Evolutionary conservation across 805 yeast species (phyloP), one percentile per base, ranked within the genome.

Genomic region (Metschnikowia lunata): DNA sequence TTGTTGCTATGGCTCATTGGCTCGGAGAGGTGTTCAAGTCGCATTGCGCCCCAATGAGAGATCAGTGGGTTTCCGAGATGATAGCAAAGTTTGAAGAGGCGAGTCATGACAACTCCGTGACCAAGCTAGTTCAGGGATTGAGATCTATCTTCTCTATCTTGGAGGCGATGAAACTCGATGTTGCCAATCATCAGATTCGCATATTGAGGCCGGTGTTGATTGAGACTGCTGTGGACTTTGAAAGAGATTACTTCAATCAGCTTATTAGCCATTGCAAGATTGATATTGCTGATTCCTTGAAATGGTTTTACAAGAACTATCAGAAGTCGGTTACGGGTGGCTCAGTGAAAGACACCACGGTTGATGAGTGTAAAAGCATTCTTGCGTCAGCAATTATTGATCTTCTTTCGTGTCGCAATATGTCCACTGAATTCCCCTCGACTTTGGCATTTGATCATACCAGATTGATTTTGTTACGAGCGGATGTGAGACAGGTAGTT

Each of bases 21-120:
- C 72, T 90, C 34, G 80, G 88, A 1, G 71, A 75, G 29, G 78
- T 88, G 29, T 83, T 91, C 66, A 88, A 89, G 65, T 80, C 83
- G 41, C 96, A 88, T 61, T 89, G 97, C 66, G 96, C 97, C 7
- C 97, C 97, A 49, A 88, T 88, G 95, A 78, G 97, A 60, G 96
- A 88, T 63, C 67, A 79, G 34, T 84, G 93, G 89, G 95, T 90
- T 31, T 86, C 80, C 54, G 87, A 83, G 55, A 87, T 90, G 93
- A 78, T 79, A 38, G 55, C 61, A 10, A 76, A 76, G 54, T 80
- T 86, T 56, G 72, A 66, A 31, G 69, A 67, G 39, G 80, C 84
- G 14, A 71, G 71, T 47, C 52, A 57, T n/a, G 71, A 71, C 30
- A 64, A 67, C 45, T 70, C 79, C n/a, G 72, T 68, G 6, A 56